phyloP scores from a whole-genome alignment of 768 basidiomycete species.

The Tulasnella calospora region DNA sequence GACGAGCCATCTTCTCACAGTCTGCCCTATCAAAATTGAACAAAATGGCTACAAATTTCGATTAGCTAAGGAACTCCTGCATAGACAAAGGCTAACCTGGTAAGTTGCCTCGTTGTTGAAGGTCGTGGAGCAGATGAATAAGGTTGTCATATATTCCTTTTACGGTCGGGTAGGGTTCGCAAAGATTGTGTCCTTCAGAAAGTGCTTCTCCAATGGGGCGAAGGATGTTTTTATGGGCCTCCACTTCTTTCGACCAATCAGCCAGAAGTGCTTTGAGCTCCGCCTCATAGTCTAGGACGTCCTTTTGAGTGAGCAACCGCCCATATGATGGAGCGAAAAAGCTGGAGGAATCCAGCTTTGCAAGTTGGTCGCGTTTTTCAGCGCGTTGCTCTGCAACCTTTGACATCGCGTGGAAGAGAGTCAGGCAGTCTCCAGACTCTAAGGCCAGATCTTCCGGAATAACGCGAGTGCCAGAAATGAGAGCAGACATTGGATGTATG shows the following conservation, averaged over 20 bases:
- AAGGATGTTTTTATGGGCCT: conserved; percentile 24
- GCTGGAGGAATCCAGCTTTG: conserved; percentile 40
- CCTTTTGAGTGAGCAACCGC: conserved; percentile 42
- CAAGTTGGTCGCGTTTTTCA: conserved; percentile 31
- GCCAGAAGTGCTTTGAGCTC: conserved; percentile 47
- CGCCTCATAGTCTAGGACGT: conserved; percentile 56
- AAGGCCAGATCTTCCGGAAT: conserved; percentile 63
- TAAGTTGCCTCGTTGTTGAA: conserved; percentile 51
- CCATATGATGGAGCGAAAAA: conserved; percentile 43
- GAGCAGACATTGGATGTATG: conserved; percentile 57
- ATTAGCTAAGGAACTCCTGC: not conserved
- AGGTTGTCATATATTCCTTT: conserved; percentile 39
- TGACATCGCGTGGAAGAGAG: conserved; percentile 47
- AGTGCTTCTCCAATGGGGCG: conserved; percentile 27
- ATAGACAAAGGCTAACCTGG: conserved; percentile 39
- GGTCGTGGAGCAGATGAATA: conserved; percentile 52
- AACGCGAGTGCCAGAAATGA: conserved; percentile 48
- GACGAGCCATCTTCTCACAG: conserved; percentile 52
- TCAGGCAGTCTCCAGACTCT: conserved; percentile 54
- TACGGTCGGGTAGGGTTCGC: not conserved
- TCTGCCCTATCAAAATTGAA: conserved; percentile 60
- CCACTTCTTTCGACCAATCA: conserved; percentile 37
- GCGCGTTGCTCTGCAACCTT: not conserved
- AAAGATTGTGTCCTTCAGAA: conserved; percentile 8
- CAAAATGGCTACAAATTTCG: conserved; percentile 55